These are phyloP conservation scores for Phytophthora parvispora DNA, from an alignment of 352 stramenopile genomes.

Conservation along the genomic window DNA sequence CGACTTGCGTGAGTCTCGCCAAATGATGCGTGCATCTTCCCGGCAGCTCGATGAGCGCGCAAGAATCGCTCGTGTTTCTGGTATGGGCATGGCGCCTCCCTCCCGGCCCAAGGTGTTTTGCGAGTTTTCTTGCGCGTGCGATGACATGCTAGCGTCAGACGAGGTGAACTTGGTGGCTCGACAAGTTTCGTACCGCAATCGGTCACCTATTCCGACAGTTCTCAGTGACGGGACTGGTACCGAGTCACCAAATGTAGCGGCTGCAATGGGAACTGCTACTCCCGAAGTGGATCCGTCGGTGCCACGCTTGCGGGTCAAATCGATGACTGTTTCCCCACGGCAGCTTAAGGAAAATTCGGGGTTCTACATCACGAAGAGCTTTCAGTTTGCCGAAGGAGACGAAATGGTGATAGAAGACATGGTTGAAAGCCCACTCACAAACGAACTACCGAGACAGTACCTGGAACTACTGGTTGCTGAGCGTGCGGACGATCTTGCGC, in stretches of 20 bases:
- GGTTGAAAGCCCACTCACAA: constrained; percentile 83
- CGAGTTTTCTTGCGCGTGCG: constrained; percentile 78
- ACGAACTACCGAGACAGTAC: constrained; percentile 84
- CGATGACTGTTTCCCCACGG: constrained; percentile 78
- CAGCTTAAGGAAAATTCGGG: constrained; percentile 81
- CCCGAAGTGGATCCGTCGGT: constrained; percentile 32
- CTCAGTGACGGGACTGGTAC: constrained; percentile 38
- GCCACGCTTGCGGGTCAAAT: constrained; percentile 70
- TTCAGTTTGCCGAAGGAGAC: constrained; percentile 78
- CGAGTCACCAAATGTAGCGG: constrained; percentile 34
- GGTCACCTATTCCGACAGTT: constrained; percentile 35
- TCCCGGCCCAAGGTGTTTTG: constrained; percentile 80
- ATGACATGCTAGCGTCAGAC: constrained; percentile 62
- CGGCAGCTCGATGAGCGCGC: constrained; percentile 71
- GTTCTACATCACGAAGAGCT: constrained; percentile 86
- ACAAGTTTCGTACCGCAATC: constrained; percentile 59
- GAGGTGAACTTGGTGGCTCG: constrained; percentile 72
- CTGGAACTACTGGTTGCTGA: constrained; percentile 73
- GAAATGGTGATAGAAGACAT: constrained; percentile 89
- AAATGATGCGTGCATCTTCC: constrained; percentile 51
- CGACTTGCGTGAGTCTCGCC: constrained; percentile 32
- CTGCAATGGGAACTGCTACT: constrained; percentile 11
- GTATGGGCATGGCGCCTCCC: constrained; percentile 63
- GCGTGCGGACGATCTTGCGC: constrained; percentile 58
- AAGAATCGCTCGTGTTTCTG: constrained; percentile 60